Evolutionary conservation across 2,329 filamentous ascomycete species (phyloP).

Genomic region (Drechslera avenae): DNA sequence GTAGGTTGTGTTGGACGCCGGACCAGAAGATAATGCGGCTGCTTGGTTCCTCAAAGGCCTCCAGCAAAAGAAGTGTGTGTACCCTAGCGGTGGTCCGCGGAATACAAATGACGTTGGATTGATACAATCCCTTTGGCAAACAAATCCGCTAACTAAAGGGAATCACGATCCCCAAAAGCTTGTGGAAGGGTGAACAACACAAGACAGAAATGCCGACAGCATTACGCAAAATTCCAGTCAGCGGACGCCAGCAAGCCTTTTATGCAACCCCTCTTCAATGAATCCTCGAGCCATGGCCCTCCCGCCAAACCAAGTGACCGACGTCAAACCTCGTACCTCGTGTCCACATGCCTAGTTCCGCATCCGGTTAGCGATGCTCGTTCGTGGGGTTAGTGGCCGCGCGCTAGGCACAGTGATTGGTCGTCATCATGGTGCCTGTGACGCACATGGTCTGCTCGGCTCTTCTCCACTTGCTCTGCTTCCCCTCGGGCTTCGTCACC

Average conservation of each 20-base stretch:
- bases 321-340: conserved; percentile 9
- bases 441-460: conserved; percentile 1
- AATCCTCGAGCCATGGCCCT: not conserved
- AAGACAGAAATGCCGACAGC: not conserved
- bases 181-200: not conserved
- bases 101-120: conserved; percentile 11
- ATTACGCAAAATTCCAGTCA: not conserved
- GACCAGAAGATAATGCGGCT: not conserved
- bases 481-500: not conserved
- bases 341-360: conserved; percentile 4
- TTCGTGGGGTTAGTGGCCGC: conserved; percentile 5
- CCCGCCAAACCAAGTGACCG: not conserved
- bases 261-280: not conserved
- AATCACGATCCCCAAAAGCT: not conserved
- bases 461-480: not conserved
- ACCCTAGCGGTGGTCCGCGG: conserved; percentile 2
- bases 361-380: not conserved
- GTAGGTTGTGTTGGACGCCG: not conserved
- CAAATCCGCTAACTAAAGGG: not conserved
- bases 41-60: not conserved
- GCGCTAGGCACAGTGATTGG: conserved; percentile 5
- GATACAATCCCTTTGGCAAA: conserved; percentile 4
- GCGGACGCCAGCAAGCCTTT: not conserved
- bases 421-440: conserved; percentile 8
- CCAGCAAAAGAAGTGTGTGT: conserved; percentile 2